A percentile compares a stretch with the other conserved stretches of the same genome.
Evolutionary conservation across 2,329 filamentous ascomycete species (phyloP).

Genomic region (Sclerotinia spermophila): DNA sequence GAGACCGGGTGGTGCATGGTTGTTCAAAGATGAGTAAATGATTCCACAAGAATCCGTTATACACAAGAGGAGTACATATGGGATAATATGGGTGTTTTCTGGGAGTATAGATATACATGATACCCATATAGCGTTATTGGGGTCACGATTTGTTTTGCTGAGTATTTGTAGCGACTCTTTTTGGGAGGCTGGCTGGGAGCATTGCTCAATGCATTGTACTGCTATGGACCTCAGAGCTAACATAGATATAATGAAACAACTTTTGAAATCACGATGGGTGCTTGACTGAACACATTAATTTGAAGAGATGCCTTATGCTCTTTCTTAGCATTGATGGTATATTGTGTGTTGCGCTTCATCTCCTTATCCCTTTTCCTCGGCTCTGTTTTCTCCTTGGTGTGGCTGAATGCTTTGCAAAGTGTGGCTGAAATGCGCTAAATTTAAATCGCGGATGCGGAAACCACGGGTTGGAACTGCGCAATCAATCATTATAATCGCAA

Average conservation of each 20-base stretch:
- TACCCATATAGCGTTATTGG: not conserved
- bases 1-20: conserved; percentile 70
- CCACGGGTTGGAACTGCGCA: conserved; percentile 5
- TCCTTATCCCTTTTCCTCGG: not conserved
- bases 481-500: conserved; percentile 22
- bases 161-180: not conserved
- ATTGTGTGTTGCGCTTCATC: not conserved
- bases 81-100: not conserved
- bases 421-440: conserved; percentile 15
- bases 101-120: conserved; percentile 4
- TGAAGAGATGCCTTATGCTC: not conserved
- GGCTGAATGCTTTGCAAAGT: conserved; percentile 19
- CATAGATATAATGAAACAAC: not conserved
- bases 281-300: not conserved
- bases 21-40: conserved; percentile 70
- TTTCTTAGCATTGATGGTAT: not conserved
- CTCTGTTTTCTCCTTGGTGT: conserved; percentile 15
- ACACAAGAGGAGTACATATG: not conserved
- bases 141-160: not conserved
- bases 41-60: not conserved
- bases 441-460: conserved; percentile 11
- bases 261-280: not conserved
- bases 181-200: not conserved
- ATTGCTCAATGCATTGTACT: not conserved
- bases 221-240: not conserved